These are phyloP conservation scores for Gryganskiella cystojenkinii DNA, from an alignment of 192 early-diverging fungal species.

Conservation along the genomic window DNA sequence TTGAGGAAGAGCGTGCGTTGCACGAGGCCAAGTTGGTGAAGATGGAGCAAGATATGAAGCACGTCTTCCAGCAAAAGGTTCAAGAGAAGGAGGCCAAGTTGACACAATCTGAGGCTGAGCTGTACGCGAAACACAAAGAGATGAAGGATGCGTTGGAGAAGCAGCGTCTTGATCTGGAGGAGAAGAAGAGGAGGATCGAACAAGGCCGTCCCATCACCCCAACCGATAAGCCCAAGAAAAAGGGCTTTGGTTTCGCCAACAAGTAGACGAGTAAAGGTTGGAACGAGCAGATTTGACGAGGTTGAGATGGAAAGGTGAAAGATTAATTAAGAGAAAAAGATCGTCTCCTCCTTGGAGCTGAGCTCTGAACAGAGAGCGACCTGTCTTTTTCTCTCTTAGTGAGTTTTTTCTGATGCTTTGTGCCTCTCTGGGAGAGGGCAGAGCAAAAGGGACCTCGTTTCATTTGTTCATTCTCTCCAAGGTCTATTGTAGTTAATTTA, in stretches of 20 bases:
- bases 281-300: too few relatives aligned
- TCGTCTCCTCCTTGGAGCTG: not conserved
- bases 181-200: slow-evolving; percentile 92
- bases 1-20: slow-evolving; percentile 91
- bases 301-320: not conserved
- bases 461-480: too few relatives aligned
- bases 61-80: slow-evolving; percentile 99
- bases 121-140: slow-evolving; percentile 97
- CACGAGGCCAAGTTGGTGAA: slow-evolving; percentile 97
- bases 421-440: too few relatives aligned
- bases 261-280: slow-evolving; percentile 46
- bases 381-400: too few relatives aligned
- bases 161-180: slow-evolving; percentile 92
- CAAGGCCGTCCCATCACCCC: slow-evolving; percentile 76
- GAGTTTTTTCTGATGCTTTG: too few relatives aligned
- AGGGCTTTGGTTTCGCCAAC: slow-evolving; percentile 75
- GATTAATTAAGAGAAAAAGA: not conserved
- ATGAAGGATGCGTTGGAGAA: slow-evolving; percentile 98
- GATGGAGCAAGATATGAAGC: slow-evolving; percentile 99
- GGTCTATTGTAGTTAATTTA: too few relatives aligned
- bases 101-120: slow-evolving; percentile 97
- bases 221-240: slow-evolving; percentile 75
- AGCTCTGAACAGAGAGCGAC: not conserved
- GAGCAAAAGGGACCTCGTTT: too few relatives aligned
- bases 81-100: slow-evolving; percentile 98